Base-by-base conservation (phyloP, 768 basidiomycete genomes). In the Neoboletus brunneissimus region DNA sequence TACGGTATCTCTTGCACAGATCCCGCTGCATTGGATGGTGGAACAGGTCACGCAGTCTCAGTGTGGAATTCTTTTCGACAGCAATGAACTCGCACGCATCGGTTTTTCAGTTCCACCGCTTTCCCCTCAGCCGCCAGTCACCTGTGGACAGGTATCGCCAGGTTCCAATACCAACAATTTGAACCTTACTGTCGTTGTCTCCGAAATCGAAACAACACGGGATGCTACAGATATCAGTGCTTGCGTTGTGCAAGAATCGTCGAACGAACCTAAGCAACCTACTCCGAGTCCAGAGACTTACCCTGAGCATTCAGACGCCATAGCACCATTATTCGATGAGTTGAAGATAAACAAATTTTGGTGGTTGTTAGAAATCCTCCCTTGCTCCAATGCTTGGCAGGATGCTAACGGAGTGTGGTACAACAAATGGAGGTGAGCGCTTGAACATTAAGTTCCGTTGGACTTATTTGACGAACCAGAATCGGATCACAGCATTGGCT, bases 11-110 rank as follows among this genome's bases (percentile, higher is more conserved):
- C 77, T 92, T 6, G 72, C 82, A 1, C 79, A 88, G 62, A 83
- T 89, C 60, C 73, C 83, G 18, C 73, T 93, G 29, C 81, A 82
- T 27, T 93, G 90, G 90, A 91, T 93, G 89, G 76, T 91, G 35
- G 82, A 83, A 51, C 81, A 92, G 60, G 75, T 84, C 54, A 75
- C 83, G 23, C 62, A 68, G 12, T 76, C 87, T 15, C 69, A 76
- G n/a, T 84, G 86, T 61, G 85, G 82, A 6, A 77, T 91, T 34
- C 61, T 73, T 31, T 89, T 89, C 63, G 81, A 86, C 53, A 53
- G 64, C 5, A 72, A 63, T 2, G 81, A 80, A 16, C 77, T 89
- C 25, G 62, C 63, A 20, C 73, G 75, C 12, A 74, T 76, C 10
- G 73, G 74, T n/a, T 80, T 83, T 45, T 55, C 50, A 27, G 13